phyloP scores from a whole-genome alignment of 129 eudicot genomes.

The Saposhnikovia divaricata region DNA sequence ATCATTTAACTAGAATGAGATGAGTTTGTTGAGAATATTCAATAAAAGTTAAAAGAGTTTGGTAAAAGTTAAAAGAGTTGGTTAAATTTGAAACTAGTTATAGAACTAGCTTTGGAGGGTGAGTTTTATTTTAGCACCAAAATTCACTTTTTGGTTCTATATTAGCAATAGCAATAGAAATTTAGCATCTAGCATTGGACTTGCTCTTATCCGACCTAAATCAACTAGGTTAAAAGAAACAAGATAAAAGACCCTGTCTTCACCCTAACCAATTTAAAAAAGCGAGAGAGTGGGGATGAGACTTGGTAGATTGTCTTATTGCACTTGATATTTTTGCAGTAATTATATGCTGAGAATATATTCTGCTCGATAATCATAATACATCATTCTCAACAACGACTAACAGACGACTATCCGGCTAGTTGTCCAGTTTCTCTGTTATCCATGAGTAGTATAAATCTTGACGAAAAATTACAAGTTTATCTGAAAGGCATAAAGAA shows the following conservation, averaged over 20 bases:
- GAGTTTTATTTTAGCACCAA: too few relatives aligned
- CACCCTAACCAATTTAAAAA: neutral
- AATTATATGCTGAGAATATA: neutral
- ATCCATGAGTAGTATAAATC: neutral
- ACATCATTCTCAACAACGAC: neutral
- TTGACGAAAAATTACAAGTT: neutral
- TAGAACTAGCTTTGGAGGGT: too few relatives aligned
- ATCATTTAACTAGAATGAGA: too few relatives aligned
- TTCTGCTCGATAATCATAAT: neutral
- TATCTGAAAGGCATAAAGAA: neutral
- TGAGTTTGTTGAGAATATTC: too few relatives aligned
- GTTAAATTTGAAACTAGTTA: too few relatives aligned
- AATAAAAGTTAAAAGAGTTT: too few relatives aligned
- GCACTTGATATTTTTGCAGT: neutral
- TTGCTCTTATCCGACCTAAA: too few relatives aligned
- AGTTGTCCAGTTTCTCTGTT: neutral
- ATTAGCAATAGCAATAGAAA: too few relatives aligned
- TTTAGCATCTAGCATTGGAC: too few relatives aligned
- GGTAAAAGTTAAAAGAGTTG: too few relatives aligned
- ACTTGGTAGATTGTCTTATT: neutral
- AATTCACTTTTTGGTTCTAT: too few relatives aligned
- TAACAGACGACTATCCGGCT: neutral
- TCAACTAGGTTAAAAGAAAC: too few relatives aligned
- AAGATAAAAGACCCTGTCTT: neutral
- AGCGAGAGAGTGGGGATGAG: neutral